Evolutionary conservation across 2,329 filamentous ascomycete genomes (phyloP).

Genomic region (Aureobasidium uvarum): DNA sequence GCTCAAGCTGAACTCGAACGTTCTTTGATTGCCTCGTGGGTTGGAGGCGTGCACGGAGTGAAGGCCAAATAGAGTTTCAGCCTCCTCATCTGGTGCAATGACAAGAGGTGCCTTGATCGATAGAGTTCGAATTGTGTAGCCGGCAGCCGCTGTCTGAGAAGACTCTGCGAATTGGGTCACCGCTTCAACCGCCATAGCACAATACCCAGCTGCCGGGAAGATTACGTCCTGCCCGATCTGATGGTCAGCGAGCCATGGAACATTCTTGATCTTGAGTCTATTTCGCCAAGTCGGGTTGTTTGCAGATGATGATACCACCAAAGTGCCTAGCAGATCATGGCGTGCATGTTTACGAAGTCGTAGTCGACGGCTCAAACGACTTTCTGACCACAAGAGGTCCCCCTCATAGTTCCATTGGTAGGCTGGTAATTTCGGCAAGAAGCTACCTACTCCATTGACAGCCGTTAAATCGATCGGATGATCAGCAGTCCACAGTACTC

Average conservation of each 20-base stretch:
- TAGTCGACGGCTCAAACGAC: neutral
- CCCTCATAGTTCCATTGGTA: neutral
- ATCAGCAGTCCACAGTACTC: neutral
- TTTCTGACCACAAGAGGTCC: neutral
- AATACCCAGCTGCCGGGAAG: slow-evolving; percentile 36
- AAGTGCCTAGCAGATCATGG: neutral
- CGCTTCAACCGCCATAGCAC: slow-evolving; percentile 31
- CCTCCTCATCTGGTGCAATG: neutral
- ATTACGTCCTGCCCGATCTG: slow-evolving; percentile 35
- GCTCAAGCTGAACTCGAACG: neutral
- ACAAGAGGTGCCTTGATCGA: neutral
- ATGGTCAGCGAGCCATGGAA: slow-evolving; percentile 40
- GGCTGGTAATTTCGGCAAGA: neutral
- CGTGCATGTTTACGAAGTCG: neutral
- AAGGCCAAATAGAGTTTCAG: neutral
- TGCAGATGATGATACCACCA: neutral
- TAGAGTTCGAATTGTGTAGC: neutral
- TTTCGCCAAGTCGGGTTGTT: neutral
- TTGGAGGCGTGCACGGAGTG: neutral
- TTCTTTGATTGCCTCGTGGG: neutral
- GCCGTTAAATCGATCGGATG: neutral
- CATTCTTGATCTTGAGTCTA: slow-evolving; percentile 31
- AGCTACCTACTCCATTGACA: neutral
- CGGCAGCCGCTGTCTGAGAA: neutral
- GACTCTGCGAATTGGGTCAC: slow-evolving; percentile 1